A percentile compares a stretch with the other conserved stretches of the same genome.
Evolutionary conservation across 139 green algal genomes (phyloP).

Genomic region (Nannochloris sp.): DNA sequence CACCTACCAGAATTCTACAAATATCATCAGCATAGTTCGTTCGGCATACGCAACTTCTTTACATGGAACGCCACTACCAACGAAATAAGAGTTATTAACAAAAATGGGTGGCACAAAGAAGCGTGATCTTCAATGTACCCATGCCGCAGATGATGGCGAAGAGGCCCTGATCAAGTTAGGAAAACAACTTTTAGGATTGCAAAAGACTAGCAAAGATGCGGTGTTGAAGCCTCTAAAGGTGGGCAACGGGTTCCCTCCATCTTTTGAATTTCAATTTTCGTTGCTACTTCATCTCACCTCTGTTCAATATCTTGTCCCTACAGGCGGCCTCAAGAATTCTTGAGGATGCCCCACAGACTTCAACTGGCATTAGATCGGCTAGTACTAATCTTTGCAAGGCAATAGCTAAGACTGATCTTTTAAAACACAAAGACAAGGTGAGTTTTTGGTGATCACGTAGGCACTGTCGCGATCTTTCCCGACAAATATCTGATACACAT

Average conservation of each 20-base stretch:
- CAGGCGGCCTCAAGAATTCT: slow-evolving; percentile 29
- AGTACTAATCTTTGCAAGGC: slow-evolving; percentile 17
- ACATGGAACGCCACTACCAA: no score
- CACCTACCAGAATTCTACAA: no score
- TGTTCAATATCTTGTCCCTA: not conserved
- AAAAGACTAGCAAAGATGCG: slow-evolving; percentile 36
- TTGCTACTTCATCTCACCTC: not conserved
- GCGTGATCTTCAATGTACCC: not conserved
- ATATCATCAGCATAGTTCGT: no score
- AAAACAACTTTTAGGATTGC: slow-evolving; percentile 9
- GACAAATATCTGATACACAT: not conserved
- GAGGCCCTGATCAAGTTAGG: slow-evolving; percentile 9
- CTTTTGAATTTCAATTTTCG: no score
- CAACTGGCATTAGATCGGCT: slow-evolving; percentile 19
- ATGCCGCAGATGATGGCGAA: not conserved
- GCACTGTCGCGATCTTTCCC: not conserved
- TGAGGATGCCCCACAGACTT: slow-evolving; percentile 34
- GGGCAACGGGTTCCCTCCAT: not conserved
- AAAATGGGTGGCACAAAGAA: no score
- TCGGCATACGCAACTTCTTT: no score
- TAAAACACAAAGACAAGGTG: slow-evolving; percentile 48
- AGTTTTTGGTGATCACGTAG: not conserved
- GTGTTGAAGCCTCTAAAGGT: slow-evolving; percentile 48
- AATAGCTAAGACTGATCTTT: slow-evolving; percentile 17
- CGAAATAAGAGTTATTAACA: no score